These are phyloP conservation scores for Setomelanomma holmii DNA, from an alignment of 2,329 filamentous ascomycete species.

Conservation along the genomic window DNA sequence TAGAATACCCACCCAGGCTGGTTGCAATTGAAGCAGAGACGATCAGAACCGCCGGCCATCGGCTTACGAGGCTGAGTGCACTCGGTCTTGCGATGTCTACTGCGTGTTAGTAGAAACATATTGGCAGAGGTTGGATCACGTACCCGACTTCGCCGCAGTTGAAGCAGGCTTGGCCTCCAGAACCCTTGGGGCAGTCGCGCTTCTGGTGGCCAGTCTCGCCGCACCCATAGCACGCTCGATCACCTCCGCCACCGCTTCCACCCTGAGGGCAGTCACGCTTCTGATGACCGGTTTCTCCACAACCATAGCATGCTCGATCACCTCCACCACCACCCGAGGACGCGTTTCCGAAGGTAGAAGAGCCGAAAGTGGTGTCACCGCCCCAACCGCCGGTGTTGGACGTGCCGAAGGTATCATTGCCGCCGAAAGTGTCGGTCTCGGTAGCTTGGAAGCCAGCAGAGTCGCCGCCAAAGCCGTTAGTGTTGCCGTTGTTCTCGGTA, in stretches of 20 bases:
- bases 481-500: conserved; percentile 10
- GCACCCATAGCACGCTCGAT: conserved; percentile 33
- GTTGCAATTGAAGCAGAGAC: conserved; percentile 31
- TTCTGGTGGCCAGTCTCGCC: conserved; percentile 34
- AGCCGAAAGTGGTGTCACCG: conserved; percentile 17
- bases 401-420: conserved; percentile 23
- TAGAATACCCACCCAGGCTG: conserved; percentile 20
- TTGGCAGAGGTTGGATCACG: neutral
- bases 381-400: conserved; percentile 27
- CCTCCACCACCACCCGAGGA: conserved; percentile 14
- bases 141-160: conserved; percentile 39
- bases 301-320: conserved; percentile 31
- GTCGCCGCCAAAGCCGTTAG: conserved; percentile 11
- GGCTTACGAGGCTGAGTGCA: conserved; percentile 30
- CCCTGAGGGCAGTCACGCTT: conserved; percentile 33
- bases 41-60: conserved; percentile 16
- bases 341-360: conserved; percentile 10
- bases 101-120: conserved; percentile 1
- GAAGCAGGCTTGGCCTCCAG: conserved; percentile 32
- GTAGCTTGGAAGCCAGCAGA: conserved; percentile 7
- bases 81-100: conserved; percentile 31
- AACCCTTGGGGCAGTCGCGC: conserved; percentile 29
- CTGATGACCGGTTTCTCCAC: conserved; percentile 30
- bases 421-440: conserved; percentile 23
- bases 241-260: conserved; percentile 18